phyloP scores from a whole-genome alignment of 2,329 filamentous ascomycete genomes.

The Lasiodiplodia sp. region DNA sequence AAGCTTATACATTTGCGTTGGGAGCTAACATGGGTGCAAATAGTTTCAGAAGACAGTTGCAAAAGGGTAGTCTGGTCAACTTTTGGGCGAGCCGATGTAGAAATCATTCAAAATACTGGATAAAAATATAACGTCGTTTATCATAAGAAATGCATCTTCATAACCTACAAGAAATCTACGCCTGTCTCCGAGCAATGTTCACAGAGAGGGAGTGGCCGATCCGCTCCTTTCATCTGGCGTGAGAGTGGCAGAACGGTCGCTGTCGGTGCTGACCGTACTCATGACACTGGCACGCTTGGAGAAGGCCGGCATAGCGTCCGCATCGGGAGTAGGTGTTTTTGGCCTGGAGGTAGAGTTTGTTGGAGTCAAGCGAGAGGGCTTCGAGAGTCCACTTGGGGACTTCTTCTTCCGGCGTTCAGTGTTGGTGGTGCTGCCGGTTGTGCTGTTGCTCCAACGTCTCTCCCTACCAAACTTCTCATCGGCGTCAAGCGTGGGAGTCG shows the following conservation, averaged over 20 bases:
- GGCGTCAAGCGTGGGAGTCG: slow-evolving; percentile 42
- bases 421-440: slow-evolving; percentile 36
- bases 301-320: slow-evolving; percentile 10
- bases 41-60: neutral
- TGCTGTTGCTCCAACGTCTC: slow-evolving; percentile 45
- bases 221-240: slow-evolving; percentile 26
- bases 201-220: slow-evolving; percentile 11
- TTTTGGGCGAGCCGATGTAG: neutral
- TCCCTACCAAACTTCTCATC: slow-evolving; percentile 37
- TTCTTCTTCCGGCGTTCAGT: slow-evolving; percentile 26
- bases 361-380: slow-evolving; percentile 22
- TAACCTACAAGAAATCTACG: slow-evolving; percentile 18
- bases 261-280: slow-evolving; percentile 28
- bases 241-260: slow-evolving; percentile 28
- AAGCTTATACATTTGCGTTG: neutral
- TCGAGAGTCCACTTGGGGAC: slow-evolving; percentile 4
- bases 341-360: slow-evolving; percentile 17
- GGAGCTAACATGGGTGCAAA: neutral
- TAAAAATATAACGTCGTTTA: neutral
- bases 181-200: neutral
- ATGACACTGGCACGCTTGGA: slow-evolving; percentile 20
- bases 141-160: slow-evolving; percentile 4
- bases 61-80: neutral
- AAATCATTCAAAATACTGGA: neutral
- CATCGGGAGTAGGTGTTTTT: slow-evolving; percentile 17